phyloP scores from a whole-genome alignment of 208 protist genomes.

The Acanthamoeba pearcei region DNA sequence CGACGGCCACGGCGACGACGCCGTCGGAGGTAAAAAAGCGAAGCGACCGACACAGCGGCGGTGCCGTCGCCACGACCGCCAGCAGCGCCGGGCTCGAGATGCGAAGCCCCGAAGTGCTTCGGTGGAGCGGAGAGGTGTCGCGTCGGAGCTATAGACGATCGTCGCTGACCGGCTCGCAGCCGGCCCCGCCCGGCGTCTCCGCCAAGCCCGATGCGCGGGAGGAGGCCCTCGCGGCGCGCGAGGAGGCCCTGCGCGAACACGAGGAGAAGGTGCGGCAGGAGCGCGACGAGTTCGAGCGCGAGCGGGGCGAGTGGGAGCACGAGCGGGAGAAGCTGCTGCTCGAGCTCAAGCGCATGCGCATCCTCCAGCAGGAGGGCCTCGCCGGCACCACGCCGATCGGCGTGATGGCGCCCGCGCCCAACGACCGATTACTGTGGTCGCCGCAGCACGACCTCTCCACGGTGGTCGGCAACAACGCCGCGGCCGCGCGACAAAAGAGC shows the following conservation, averaged over 20 bases:
- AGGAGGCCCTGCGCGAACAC: constrained; percentile 21
- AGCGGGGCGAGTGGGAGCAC: constrained; percentile 14
- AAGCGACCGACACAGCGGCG: constrained; percentile 22
- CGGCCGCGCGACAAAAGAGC: not conserved
- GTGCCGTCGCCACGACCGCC: not conserved
- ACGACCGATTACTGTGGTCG: constrained; percentile 38
- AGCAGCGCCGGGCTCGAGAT: not conserved
- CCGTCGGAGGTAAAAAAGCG: not conserved
- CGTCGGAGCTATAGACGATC: constrained; percentile 1
- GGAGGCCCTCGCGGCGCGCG: not conserved
- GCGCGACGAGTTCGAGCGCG: constrained; percentile 48
- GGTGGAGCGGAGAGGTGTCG: constrained; percentile 52
- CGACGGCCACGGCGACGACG: not conserved
- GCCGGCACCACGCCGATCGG: not conserved
- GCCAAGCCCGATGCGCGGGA: not conserved
- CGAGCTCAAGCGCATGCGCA: constrained; percentile 8
- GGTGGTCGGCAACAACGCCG: not conserved
- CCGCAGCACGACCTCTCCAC: constrained; percentile 9
- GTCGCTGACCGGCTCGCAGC: constrained; percentile 40
- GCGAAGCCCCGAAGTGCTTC: constrained; percentile 15
- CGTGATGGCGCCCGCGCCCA: not conserved
- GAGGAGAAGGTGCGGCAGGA: constrained; percentile 60
- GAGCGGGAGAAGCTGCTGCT: constrained; percentile 63
- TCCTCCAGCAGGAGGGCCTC: not conserved
- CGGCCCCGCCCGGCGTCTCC: too few relatives aligned